Evolutionary conservation across 352 stramenopile species (phyloP).

Genomic region (Elongisporangium undulatum): DNA sequence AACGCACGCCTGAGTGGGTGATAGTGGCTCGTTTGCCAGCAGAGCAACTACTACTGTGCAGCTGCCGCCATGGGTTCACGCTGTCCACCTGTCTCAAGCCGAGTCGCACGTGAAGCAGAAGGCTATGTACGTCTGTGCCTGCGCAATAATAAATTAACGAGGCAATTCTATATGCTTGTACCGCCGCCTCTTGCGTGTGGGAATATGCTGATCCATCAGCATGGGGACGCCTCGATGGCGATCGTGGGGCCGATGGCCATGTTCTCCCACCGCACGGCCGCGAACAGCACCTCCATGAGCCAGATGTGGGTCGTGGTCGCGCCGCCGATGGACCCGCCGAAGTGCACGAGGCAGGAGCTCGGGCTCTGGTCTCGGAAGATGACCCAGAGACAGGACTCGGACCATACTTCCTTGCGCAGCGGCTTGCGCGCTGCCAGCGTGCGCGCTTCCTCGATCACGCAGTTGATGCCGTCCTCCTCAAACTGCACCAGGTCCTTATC

Average conservation of each 20-base stretch:
- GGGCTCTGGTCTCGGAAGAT: conserved; percentile 35
- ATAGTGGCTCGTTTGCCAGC: not conserved
- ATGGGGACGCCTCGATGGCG: conserved; percentile 16
- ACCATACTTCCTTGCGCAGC: conserved; percentile 32
- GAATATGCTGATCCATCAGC: too few relatives aligned
- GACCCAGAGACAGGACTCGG: conserved; percentile 65
- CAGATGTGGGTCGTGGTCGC: conserved; percentile 41
- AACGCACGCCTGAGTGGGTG: not conserved
- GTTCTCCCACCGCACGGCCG: conserved; percentile 60
- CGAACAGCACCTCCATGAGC: conserved; percentile 65
- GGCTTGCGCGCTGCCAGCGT: conserved; percentile 4
- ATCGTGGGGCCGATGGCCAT: conserved; percentile 53
- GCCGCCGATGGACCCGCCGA: conserved; percentile 68
- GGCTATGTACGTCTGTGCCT: not conserved
- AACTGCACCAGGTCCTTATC: conserved; percentile 49
- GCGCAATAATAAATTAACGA: not conserved
- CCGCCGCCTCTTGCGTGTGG: not conserved
- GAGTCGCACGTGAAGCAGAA: not conserved
- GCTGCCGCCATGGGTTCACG: not conserved
- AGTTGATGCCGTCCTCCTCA: conserved; percentile 26
- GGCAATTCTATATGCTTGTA: not conserved
- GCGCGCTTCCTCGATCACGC: conserved; percentile 10
- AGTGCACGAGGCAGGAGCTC: conserved; percentile 44
- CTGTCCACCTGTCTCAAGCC: not conserved
- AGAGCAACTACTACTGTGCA: too few relatives aligned